phyloP scores from a whole-genome alignment of 1,139 yeast species.

The Lodderomyces orthopsilosis region DNA sequence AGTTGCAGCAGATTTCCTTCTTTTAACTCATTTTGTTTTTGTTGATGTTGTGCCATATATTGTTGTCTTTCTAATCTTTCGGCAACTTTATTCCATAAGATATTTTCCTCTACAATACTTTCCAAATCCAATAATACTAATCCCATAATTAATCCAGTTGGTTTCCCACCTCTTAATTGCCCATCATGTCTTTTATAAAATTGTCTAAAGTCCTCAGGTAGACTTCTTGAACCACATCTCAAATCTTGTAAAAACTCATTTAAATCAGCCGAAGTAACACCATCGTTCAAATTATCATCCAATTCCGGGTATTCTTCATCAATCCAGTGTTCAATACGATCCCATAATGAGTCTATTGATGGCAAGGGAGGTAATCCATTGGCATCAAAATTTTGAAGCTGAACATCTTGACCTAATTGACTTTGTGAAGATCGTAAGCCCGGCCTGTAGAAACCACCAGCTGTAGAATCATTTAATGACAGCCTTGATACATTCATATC shows the following conservation, averaged over 20 bases:
- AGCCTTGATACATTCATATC: conserved; percentile 23
- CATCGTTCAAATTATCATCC: conserved; percentile 65
- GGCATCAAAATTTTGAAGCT: conserved; percentile 40
- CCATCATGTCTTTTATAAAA: conserved; percentile 78
- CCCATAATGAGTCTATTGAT: conserved; percentile 69
- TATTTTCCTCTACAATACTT: conserved; percentile 65
- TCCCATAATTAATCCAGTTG: conserved; percentile 74
- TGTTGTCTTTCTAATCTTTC: conserved; percentile 46
- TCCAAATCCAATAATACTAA: conserved; percentile 70
- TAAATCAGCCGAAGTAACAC: conserved; percentile 73
- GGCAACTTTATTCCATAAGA: conserved; percentile 71
- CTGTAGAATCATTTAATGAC: conserved; percentile 25
- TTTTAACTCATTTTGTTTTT: conserved; percentile 15
- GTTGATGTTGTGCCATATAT: conserved; percentile 30
- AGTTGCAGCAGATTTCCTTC: conserved; percentile 12
- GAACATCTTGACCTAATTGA: conserved; percentile 25
- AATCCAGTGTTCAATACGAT: conserved; percentile 68
- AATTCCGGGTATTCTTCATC: conserved; percentile 80
- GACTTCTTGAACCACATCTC: conserved; percentile 48
- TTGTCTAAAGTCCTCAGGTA: conserved; percentile 76
- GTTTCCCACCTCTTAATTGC: conserved; percentile 72
- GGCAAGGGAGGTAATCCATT: conserved; percentile 71
- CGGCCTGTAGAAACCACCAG: conserved; percentile 31
- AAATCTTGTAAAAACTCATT: conserved; percentile 75
- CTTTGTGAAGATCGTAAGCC: conserved; percentile 34